phyloP scores from a whole-genome alignment of 306 rosid genomes.

The Dalbergia cochinchinensis region DNA sequence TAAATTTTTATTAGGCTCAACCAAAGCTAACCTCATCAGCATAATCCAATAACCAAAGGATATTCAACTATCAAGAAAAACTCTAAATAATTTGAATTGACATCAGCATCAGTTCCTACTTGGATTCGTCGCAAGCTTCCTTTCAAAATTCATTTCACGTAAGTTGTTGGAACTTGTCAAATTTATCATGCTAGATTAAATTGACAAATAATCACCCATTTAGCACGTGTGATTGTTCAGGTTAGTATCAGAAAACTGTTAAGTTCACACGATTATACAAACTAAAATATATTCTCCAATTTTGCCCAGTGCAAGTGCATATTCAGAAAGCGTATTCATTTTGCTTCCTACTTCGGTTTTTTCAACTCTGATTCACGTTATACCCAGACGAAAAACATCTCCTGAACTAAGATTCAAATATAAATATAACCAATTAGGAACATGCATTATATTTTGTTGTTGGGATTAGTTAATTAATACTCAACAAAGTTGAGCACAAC shows the following conservation, averaged over 20 bases:
- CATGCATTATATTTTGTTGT: background rate
- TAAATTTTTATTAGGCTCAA: background rate
- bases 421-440: background rate
- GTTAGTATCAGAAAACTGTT: background rate
- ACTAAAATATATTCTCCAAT: background rate
- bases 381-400: background rate
- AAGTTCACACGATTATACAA: background rate
- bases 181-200: background rate
- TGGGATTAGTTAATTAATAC: background rate
- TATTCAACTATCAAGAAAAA: background rate
- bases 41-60: background rate
- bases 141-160: background rate
- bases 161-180: background rate
- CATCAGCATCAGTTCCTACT: constrained; percentile 3
- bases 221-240: background rate
- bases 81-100: background rate
- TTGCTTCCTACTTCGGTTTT: background rate
- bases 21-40: background rate
- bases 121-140: background rate
- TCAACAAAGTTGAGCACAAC: background rate
- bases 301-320: background rate
- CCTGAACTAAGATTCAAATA: background rate
- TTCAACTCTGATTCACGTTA: background rate
- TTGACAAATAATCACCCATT: background rate
- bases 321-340: background rate